phyloP scores from a whole-genome alignment of 441 rosid genomes.

The Brassica hybrid region DNA sequence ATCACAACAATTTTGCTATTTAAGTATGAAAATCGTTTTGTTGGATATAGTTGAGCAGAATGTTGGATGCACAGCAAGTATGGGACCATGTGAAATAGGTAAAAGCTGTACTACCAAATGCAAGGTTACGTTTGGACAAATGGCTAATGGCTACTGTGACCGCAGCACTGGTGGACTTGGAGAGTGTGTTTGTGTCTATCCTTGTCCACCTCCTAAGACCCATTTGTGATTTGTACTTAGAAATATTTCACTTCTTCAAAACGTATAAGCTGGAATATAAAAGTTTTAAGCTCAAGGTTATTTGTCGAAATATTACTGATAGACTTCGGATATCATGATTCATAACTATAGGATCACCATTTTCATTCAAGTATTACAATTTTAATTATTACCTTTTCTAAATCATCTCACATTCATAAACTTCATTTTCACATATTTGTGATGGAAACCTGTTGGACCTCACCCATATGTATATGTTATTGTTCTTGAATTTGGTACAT shows the following conservation, averaged over 20 bases:
- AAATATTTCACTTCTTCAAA: background rate
- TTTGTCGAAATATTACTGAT: background rate
- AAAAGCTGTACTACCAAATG: background rate
- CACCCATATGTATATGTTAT: background rate
- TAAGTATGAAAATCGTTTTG: background rate
- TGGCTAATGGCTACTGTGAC: slow-evolving; percentile 12
- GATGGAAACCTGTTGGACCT: background rate
- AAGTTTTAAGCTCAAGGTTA: background rate
- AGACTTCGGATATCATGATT: background rate
- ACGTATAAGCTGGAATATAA: background rate
- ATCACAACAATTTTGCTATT: background rate
- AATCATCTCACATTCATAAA: slow-evolving; percentile 1
- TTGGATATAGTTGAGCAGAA: background rate
- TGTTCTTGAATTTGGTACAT: background rate
- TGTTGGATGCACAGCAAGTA: slow-evolving; percentile 2
- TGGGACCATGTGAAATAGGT: slow-evolving; percentile 7
- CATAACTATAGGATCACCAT: background rate
- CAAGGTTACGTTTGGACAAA: background rate
- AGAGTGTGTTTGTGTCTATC: slow-evolving; percentile 5
- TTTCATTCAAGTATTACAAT: background rate
- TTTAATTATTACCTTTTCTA: background rate
- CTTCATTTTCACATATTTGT: background rate
- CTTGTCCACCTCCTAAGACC: background rate
- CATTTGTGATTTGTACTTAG: background rate
- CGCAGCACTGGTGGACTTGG: slow-evolving; percentile 9